Percentiles rank a stretch among this genome's conserved stretches.
Conservation (phyloP, 768 basidiomycete genomes). For the Omphalotus guepiniiformis region DNA sequence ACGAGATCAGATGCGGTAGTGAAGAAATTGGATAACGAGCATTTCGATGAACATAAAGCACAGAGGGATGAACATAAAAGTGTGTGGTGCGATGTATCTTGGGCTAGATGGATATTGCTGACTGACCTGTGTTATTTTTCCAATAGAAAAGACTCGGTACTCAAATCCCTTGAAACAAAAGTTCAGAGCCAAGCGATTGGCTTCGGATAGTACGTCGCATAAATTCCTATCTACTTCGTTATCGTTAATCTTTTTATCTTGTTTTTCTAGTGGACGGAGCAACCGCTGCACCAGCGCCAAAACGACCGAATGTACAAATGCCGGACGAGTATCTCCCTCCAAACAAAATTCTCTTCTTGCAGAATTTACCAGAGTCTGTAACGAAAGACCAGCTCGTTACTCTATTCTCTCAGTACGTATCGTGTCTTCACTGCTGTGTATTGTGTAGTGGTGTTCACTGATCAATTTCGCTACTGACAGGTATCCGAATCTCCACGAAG, state of each 20-base stretch:
- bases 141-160: slow-evolving; percentile 71
- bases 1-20: slow-evolving; percentile 90
- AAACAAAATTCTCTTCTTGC: slow-evolving; percentile 98
- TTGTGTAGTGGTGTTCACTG: not conserved
- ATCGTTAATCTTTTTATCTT: slow-evolving; percentile 9
- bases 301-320: slow-evolving; percentile 89
- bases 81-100: slow-evolving; percentile 31
- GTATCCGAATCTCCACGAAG: slow-evolving; percentile 94
- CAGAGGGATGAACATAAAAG: slow-evolving; percentile 81
- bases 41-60: slow-evolving; percentile 73
- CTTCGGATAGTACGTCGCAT: slow-evolving; percentile 64
- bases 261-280: slow-evolving; percentile 58
- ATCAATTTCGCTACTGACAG: slow-evolving; percentile 36
- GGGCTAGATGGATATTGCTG: not conserved
- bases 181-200: slow-evolving; percentile 74
- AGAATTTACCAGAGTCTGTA: slow-evolving; percentile 91
- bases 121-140: not conserved
- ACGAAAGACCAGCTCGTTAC: slow-evolving; percentile 89
- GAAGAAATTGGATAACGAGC: slow-evolving; percentile 60
- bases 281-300: slow-evolving; percentile 59
- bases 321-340: slow-evolving; percentile 99
- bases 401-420: slow-evolving; percentile 83
- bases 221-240: slow-evolving; percentile 7
- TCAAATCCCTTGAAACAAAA: slow-evolving; percentile 90
- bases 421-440: slow-evolving; percentile 2